Evolutionary conservation across 352 stramenopile genomes (phyloP), one percentile per base, ranked within the genome.

Genomic region (Phytophthora uliginosa): DNA sequence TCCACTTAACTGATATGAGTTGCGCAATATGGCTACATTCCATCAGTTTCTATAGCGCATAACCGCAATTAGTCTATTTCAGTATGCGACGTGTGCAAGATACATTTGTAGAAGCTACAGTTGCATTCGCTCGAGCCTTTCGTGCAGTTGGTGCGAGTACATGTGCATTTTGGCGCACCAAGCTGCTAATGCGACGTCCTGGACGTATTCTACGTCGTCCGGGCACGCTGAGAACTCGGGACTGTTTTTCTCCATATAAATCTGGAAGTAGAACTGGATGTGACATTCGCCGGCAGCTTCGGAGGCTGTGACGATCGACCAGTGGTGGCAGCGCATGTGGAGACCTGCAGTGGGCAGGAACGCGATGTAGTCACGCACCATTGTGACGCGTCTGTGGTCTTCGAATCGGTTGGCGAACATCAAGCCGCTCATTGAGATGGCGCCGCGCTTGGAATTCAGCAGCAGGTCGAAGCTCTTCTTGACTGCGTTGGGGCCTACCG

Each of bases 381-480:
- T 73, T 17, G 45, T 13, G 17, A 47, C n/a, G 1, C 31, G 66
- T 22, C 28, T 34, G 7, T 7, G 20, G 4, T 58, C 38, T 40
- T 67, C 15, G 26, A 63, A 56, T n/a, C 53, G 60, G 4, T 34
- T 53, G 22, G 66, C 66, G 45, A 67, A 66, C 57, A 67, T 72
- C 9, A 72, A n/a, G 12, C 66, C 50, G 33, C 56, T 62, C 15
- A 73, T 66, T 4, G 36, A 38, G 8, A 63, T 56, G 17, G 36
- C 6, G 12, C 40, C 51, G 3, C 17, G 45, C 18, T 63, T 45
- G 24, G 38, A 68, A 31, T 57, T n/a, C 26, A 71, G n/a, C 24
- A 66, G 15, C 34, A 71, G 7, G n/a, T 66, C 64, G n/a, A 71
- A 71, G n/a, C 51, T 71, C 48, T 71, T 71, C 20, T 59, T 71